Evolutionary conservation across 768 basidiomycete species (phyloP), one percentile per base, ranked within the genome.

Genomic region (Collybiopsis confluens): DNA sequence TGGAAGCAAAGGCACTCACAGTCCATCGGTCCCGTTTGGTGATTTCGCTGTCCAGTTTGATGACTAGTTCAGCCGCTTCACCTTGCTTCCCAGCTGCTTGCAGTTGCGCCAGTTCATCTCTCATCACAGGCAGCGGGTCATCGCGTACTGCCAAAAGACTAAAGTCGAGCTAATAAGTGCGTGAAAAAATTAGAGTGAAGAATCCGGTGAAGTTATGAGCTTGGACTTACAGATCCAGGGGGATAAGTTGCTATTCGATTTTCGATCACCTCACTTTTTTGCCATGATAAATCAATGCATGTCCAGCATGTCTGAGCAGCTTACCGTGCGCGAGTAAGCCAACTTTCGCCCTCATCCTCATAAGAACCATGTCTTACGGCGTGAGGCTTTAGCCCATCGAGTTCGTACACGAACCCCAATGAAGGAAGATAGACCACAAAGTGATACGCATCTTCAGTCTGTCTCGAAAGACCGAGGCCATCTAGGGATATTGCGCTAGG

Each of bases 401-500:
- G 78, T 70, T 99, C 96, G 69, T 95, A 98, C 41, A 99, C 70
- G 21, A 79, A 77, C 18, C 90, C 96, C 68, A 85, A 78, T 40
- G 85, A 72, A 3, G 96, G 96, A 45, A 96, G 72, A 67, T 98
- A 99, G 10, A 96, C 88, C 38, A 98, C 86, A 63, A 98, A 99
- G 62, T 99, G 96, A 68, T 96, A 99, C 11, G 95, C 95, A 62
- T 98, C 97, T 64, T 81, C 79, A 49, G 71, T 70, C 60, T 73
- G 83, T 59, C 75, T 88, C 24, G 80, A 81, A 20, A 88, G 73
- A 21, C 82, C 85, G 21, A 92, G 77, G 18, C 93, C 92, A 62
- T 93, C 90, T 50, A 96, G 73, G 5, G 91, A 91, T 60, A 97
- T 90, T 0, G 91, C 83, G 54, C 81, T 88, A 13, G 94, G 92